These are phyloP conservation scores for Trichoderma guizhouense DNA, from an alignment of 2,329 filamentous ascomycete genomes.

Conservation along the genomic window DNA sequence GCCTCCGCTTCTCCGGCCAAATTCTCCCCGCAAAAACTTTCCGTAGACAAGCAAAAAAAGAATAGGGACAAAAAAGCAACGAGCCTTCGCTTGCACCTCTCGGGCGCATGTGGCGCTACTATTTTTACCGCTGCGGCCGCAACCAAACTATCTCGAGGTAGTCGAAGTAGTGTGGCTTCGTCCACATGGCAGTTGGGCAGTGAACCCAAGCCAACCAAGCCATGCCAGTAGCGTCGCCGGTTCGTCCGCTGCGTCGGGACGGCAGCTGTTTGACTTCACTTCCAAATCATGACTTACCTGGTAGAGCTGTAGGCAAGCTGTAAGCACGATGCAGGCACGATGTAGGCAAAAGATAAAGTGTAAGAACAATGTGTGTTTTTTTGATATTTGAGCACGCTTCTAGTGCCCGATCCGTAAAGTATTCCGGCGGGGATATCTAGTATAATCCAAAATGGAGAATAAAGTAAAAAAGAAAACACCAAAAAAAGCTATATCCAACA, in stretches of 20 bases:
- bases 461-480: background rate
- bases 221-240: conserved; percentile 1
- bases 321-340: background rate
- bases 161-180: background rate
- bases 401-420: conserved; percentile 8
- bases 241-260: background rate
- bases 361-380: conserved; percentile 1
- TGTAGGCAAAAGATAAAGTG: background rate
- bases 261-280: background rate
- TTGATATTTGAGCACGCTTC: conserved; percentile 2
- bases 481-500: conserved; percentile 9
- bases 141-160: background rate
- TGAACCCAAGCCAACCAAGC: conserved; percentile 3
- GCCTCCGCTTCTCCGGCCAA: background rate
- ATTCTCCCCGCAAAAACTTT: conserved; percentile 11
- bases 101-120: conserved; percentile 7
- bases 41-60: background rate
- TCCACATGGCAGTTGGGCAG: conserved; percentile 3
- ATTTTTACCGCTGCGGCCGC: conserved; percentile 13
- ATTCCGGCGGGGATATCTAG: conserved; percentile 19
- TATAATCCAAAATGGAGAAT: conserved; percentile 5
- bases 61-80: background rate
- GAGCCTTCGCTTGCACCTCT: conserved; percentile 4
- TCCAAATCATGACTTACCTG: background rate
- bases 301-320: background rate